Evolutionary conservation across 805 yeast genomes (phyloP), one percentile per base, ranked within the genome.

Genomic region (Schizosaccharomyces lindneri): DNA sequence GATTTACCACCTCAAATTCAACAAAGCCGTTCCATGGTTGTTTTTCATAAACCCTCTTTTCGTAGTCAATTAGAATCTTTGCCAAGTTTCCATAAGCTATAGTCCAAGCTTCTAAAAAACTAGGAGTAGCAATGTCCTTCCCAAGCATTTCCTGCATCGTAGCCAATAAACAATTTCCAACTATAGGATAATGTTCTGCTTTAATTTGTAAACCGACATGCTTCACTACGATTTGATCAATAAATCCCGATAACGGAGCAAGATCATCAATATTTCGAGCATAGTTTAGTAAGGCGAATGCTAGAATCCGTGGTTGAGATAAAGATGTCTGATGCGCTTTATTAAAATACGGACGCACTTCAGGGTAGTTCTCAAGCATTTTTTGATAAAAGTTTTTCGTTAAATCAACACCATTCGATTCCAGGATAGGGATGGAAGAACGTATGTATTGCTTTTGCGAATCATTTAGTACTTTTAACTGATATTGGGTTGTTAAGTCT

Each of bases 131-230:
- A n/a, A 61, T 19, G n/a, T 74, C 76, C 55, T 72, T 76, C 4
- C 85, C 86, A 43, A 83, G 71, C 51, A 80, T 74, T 62, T 76
- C 76, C 51, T 70, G 68, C 70, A 84, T 75, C 15, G 87, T 79
- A 32, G 72, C 71, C 41, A 83, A 68, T n/a, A 84, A 70, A 63
- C 76, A 75, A 39, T 70, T 68, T 36, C 87, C 89, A 41, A 83
- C 87, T 65, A 80, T 74, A 27, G 81, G 79, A 66, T 83, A 83
- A 63, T 83, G 87, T 62, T 80, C 84, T 3, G 87, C 79, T 64
- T 71, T 68, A 55, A 83, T 76, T 67, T 79, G 79, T 64, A 84
- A 72, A 55, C 85, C 84, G 63, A 79, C 81, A 65, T 84, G 89
- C 69, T 83, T 84, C 65, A 75, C 76, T 57, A 78, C 83, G 66